Evolutionary conservation across 257 asterid species (phyloP).

Genomic region (Cinchona pubescens): DNA sequence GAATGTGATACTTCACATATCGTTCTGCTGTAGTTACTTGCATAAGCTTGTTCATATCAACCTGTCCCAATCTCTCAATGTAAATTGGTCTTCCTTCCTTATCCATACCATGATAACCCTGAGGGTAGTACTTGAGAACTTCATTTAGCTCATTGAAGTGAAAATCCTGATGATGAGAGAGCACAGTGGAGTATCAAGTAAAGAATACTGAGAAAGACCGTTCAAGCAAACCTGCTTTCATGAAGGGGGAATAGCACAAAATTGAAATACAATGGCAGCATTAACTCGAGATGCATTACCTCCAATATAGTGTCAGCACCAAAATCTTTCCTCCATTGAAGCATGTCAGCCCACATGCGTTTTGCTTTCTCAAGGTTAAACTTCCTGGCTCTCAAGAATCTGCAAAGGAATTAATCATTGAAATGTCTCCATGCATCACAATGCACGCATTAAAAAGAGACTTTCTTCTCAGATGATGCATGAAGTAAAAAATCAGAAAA

Average conservation of each 20-base stretch:
- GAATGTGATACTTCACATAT: conserved; percentile 44
- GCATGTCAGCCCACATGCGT: conserved; percentile 79
- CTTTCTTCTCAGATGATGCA: background rate
- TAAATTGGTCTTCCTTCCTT: conserved; percentile 53
- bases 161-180: conserved; percentile 35
- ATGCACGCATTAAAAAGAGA: background rate
- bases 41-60: conserved; percentile 41
- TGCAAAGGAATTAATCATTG: conserved; percentile 27
- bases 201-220: background rate
- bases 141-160: conserved; percentile 37
- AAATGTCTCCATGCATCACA: background rate
- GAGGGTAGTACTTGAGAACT: conserved; percentile 50
- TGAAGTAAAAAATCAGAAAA: background rate
- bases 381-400: conserved; percentile 79
- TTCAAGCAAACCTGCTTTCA: background rate
- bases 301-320: conserved; percentile 62
- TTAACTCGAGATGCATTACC: conserved; percentile 38
- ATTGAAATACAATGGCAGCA: background rate
- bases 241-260: background rate
- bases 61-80: conserved; percentile 54
- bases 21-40: conserved; percentile 48
- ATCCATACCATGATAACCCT: conserved; percentile 58
- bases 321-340: conserved; percentile 65
- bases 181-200: background rate
- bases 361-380: conserved; percentile 53